Evolutionary conservation across 2,329 filamentous ascomycete species (phyloP), one percentile per base, ranked within the genome.

Genomic region (Ophiostoma sp.): DNA sequence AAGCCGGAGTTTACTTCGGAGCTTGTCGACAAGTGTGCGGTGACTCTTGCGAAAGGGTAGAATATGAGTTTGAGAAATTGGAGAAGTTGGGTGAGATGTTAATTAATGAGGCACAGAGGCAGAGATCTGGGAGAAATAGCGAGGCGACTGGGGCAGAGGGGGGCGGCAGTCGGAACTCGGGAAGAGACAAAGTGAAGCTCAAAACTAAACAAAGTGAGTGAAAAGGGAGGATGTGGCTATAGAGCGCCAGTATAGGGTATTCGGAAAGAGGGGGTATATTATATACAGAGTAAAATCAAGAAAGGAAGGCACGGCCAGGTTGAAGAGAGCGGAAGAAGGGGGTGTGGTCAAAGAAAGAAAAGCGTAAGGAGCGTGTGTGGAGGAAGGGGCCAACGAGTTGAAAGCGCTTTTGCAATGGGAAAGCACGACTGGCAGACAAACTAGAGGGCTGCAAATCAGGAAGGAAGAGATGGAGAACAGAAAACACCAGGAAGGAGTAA

Each of bases 381-480:
- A 60, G 44, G 69, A 27, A 65, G 66, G 57, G 57, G n/a, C 64
- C 54, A 20, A n/a, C 66, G 54, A 11, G 66, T 62, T 70, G 65
- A 36, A 70, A 39, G 67, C 52, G 52, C 36, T 35, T 35, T 41
- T 70, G 66, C 54, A 35, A 27, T 66, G 39, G 69, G 69, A 66
- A 70, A 60, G 69, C 15, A 70, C 69, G 52, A 70, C 8, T 39
- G 23, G 27, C 23, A 52, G 33, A 11, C 13, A 8, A 67, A 27
- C 3, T 17, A 11, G 52, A 31, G 5, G 27, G n/a, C 17, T 27
- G 23, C 62, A 52, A 44, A 41, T 65, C 35, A 64, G 27, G 66
- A 70, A 67, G 35, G 15, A 41, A 3, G 35, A 6, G 39, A 48
- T 44, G 20, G 31, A 41, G 27, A 27, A 68, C 11, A 41, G 20